These are phyloP conservation scores for Phaeolepiota aurea DNA, from an alignment of 768 basidiomycete species.

Conservation along the genomic window DNA sequence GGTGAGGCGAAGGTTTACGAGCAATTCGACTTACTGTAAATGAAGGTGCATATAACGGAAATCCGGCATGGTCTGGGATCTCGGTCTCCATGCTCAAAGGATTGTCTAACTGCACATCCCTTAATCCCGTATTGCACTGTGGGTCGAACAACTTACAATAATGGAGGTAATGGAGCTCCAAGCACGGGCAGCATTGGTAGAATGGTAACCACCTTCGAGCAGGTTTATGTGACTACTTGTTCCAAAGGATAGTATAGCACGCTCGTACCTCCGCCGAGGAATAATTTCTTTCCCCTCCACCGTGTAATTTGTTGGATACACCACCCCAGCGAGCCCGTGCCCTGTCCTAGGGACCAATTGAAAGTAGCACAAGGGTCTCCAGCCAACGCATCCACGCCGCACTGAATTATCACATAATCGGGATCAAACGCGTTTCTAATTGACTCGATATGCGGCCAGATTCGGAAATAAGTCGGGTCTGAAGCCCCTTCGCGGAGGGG, in stretches of 20 bases:
- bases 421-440: constrained; percentile 59
- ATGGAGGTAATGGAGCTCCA: constrained; percentile 81
- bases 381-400: constrained; percentile 81
- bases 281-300: constrained; percentile 55
- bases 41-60: constrained; percentile 69
- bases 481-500: constrained; percentile 74
- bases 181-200: constrained; percentile 76
- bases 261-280: constrained; percentile 74
- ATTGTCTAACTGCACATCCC: constrained; percentile 35
- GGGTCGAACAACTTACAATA: constrained; percentile 37
- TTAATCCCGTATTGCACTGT: neutral
- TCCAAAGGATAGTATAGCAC: too few species aligned
- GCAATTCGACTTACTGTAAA: constrained; percentile 40
- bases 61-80: constrained; percentile 72
- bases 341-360: constrained; percentile 56
- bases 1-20: neutral
- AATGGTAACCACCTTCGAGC: constrained; percentile 72
- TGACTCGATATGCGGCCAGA: constrained; percentile 60
- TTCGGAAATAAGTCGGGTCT: constrained; percentile 43
- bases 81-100: constrained; percentile 49
- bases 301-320: constrained; percentile 40
- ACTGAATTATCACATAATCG: constrained; percentile 76
- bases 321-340: constrained; percentile 65
- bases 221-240: too few species aligned
- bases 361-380: constrained; percentile 74